Evolutionary conservation across 2,329 filamentous ascomycete genomes (phyloP).

Genomic region (Colletotrichum lindemuthianum): DNA sequence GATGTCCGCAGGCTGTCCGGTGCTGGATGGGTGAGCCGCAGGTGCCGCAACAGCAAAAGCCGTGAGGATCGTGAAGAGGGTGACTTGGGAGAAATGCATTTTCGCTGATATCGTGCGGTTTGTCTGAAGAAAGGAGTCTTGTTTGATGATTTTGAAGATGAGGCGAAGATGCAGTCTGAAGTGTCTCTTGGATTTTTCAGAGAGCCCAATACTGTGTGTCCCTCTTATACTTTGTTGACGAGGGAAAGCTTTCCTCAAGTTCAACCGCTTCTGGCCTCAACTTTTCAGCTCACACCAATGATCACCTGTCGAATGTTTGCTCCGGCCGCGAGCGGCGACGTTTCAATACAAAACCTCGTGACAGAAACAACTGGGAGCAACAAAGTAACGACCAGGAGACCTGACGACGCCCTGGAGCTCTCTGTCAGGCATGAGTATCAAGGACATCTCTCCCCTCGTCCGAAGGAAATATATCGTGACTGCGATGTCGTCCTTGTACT

Average conservation of each 20-base stretch:
- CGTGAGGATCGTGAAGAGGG: conserved; percentile 28
- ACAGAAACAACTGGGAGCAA: neutral
- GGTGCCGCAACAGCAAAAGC: neutral
- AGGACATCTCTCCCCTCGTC: neutral
- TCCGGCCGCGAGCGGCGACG: neutral
- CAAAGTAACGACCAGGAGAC: neutral
- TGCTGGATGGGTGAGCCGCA: conserved; percentile 1
- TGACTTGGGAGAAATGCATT: conserved; percentile 18
- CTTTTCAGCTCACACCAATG: neutral
- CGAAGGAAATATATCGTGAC: neutral
- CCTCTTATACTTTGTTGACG: too few species aligned
- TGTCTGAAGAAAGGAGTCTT: too few species aligned
- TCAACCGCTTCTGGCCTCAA: neutral
- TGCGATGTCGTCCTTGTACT: neutral
- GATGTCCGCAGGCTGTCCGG: conserved; percentile 12
- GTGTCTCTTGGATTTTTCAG: too few species aligned
- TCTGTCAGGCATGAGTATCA: too few species aligned
- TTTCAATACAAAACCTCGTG: conserved; percentile 8
- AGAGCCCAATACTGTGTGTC: too few species aligned
- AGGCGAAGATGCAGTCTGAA: neutral
- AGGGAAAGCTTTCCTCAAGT: neutral
- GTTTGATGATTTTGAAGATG: neutral
- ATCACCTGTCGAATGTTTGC: conserved; percentile 19
- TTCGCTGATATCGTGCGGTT: too few species aligned
- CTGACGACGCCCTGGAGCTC: neutral